Evolutionary conservation across 2,329 filamentous ascomycete species (phyloP).

Genomic region (Botrytis sinoallii): DNA sequence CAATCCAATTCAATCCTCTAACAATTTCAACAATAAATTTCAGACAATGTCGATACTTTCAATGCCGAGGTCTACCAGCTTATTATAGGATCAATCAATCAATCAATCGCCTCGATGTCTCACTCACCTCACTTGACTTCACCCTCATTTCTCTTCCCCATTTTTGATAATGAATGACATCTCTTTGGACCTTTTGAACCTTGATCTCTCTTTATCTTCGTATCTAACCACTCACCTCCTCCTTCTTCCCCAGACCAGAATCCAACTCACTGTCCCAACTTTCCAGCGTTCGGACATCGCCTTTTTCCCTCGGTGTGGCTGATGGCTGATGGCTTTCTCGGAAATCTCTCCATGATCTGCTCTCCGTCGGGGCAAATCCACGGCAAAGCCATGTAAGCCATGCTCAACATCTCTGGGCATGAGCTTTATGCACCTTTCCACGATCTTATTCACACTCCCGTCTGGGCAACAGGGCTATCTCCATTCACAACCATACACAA

Average conservation of each 20-base stretch:
- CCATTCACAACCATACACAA: neutral
- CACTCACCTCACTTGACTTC: neutral
- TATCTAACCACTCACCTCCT: neutral
- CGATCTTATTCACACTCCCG: neutral
- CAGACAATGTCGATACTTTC: neutral
- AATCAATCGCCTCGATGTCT: neutral
- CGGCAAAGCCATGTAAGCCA: neutral
- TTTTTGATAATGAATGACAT: conserved; percentile 3
- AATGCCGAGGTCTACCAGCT: neutral
- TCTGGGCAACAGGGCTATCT: neutral
- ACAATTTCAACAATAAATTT: neutral
- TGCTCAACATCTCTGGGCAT: neutral
- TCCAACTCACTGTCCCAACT: neutral
- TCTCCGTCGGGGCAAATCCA: neutral
- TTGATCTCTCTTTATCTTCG: neutral
- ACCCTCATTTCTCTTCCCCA: neutral
- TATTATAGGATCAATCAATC: neutral
- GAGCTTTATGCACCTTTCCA: neutral
- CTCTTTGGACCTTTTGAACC: neutral
- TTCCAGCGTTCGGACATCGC: neutral
- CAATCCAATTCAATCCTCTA: neutral
- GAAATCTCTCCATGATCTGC: neutral
- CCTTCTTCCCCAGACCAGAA: neutral
- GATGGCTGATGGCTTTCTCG: neutral
- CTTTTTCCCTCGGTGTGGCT: neutral